phyloP scores from a whole-genome alignment of 2,329 filamentous ascomycete species.

The Microdochium trichocladiopsis region DNA sequence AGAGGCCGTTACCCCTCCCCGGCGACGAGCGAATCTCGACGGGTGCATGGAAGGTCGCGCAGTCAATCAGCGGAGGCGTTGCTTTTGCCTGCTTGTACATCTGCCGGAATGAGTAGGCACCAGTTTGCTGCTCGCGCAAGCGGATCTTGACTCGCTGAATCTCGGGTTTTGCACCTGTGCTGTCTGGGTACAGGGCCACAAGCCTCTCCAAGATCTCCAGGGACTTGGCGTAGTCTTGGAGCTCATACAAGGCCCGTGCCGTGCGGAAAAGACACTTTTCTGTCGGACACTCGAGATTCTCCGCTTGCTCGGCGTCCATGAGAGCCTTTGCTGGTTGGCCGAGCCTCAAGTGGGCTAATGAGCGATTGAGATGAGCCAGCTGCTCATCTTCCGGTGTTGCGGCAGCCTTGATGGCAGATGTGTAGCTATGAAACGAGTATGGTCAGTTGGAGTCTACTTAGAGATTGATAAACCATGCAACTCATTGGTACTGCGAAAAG shows the following conservation, averaged over 20 bases:
- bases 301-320: conserved; percentile 14
- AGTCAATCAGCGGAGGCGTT: conserved; percentile 35
- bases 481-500: no score
- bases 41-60: conserved; percentile 34
- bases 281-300: conserved; percentile 8
- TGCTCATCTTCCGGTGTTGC: conserved; percentile 25
- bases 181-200: conserved; percentile 23
- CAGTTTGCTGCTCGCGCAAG: conserved; percentile 28
- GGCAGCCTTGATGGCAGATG: conserved; percentile 21
- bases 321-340: conserved; percentile 20
- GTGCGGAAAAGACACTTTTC: conserved; percentile 39
- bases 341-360: conserved; percentile 22
- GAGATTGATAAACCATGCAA: no score
- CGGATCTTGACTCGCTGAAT: conserved; percentile 20
- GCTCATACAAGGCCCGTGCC: conserved; percentile 34
- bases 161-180: conserved; percentile 17
- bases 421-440: conserved; percentile 23
- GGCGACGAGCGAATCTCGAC: conserved; percentile 31
- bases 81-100: conserved; percentile 27
- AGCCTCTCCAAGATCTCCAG: conserved; percentile 25
- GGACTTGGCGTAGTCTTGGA: conserved; percentile 28
- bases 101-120: conserved; percentile 27
- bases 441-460: not conserved
- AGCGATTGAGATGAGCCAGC: conserved; percentile 26
- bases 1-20: conserved; percentile 40